Evolutionary conservation across 2,329 filamentous ascomycete genomes (phyloP).

Genomic region (Alternaria rosae): DNA sequence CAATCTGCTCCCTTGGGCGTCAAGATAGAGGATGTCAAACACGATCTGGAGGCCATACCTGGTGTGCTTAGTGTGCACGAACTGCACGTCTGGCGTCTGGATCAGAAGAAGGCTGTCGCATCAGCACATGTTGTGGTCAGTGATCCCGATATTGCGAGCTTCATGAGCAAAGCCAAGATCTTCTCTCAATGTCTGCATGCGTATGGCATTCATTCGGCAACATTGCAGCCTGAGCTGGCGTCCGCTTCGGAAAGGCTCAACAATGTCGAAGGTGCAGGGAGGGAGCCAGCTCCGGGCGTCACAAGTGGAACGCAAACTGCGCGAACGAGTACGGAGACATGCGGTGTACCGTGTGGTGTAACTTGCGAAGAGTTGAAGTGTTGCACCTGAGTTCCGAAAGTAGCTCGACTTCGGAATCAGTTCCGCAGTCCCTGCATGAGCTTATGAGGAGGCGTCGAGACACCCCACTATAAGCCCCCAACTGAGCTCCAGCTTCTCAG

Average conservation of each 20-base stretch:
- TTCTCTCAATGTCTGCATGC: slow-evolving; percentile 74
- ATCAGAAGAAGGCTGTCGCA: slow-evolving; percentile 73
- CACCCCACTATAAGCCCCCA: slow-evolving; percentile 5
- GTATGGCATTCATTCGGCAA: slow-evolving; percentile 75
- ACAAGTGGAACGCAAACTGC: slow-evolving; percentile 26
- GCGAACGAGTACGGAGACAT: slow-evolving; percentile 48
- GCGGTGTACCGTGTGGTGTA: slow-evolving; percentile 62
- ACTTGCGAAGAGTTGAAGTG: slow-evolving; percentile 62
- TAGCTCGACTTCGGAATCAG: neutral
- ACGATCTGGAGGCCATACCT: slow-evolving; percentile 73
- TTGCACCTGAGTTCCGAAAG: slow-evolving; percentile 22
- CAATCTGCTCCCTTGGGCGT: slow-evolving; percentile 70
- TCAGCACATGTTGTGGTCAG: slow-evolving; percentile 73
- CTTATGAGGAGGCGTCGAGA: slow-evolving; percentile 14
- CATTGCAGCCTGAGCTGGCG: slow-evolving; percentile 70
- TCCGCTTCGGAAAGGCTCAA: neutral
- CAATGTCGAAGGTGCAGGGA: neutral
- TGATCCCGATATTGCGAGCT: slow-evolving; percentile 63
- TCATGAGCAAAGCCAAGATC: slow-evolving; percentile 67
- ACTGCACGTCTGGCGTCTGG: slow-evolving; percentile 76
- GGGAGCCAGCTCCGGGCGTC: slow-evolving; percentile 3
- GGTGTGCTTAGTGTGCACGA: slow-evolving; percentile 74
- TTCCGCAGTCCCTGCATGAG: slow-evolving; percentile 9
- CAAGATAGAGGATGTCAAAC: slow-evolving; percentile 67
- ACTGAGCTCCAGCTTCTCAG: neutral